Evolutionary conservation across 2,329 filamentous ascomycete species (phyloP).

Genomic region (Juglanconis sp.): DNA sequence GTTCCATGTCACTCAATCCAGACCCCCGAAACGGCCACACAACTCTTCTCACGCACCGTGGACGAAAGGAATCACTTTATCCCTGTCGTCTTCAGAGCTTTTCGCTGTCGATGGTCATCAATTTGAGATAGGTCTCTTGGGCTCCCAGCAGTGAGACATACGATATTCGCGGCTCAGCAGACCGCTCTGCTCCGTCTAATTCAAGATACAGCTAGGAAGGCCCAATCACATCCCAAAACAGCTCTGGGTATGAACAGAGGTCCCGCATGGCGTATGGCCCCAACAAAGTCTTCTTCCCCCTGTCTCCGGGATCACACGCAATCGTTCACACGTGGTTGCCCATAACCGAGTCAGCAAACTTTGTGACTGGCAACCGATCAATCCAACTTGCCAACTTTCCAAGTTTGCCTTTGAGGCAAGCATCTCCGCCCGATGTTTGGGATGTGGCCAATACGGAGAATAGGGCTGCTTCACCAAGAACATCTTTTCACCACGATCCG

Average conservation of each 20-base stretch:
- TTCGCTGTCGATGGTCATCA: not conserved
- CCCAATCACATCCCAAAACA: no score
- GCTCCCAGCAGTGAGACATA: not conserved
- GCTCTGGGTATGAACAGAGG: no score
- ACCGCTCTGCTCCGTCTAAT: no score
- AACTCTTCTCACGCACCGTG: not conserved
- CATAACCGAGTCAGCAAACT: constrained; percentile 14
- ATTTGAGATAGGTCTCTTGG: not conserved
- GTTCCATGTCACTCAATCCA: not conserved
- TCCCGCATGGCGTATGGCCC: not conserved
- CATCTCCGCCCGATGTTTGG: not conserved
- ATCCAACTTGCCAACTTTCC: not conserved
- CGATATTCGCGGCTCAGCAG: no score
- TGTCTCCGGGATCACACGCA: not conserved
- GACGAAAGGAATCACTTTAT: no score
- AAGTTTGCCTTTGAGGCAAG: not conserved
- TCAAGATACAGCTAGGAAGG: no score
- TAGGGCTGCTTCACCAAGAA: not conserved
- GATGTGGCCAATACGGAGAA: not conserved
- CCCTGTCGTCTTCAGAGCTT: no score
- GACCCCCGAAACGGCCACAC: not conserved
- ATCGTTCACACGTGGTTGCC: not conserved
- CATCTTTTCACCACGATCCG: not conserved
- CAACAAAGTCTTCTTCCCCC: constrained; percentile 5
- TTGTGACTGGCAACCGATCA: not conserved